Conservation (phyloP, 805 yeast species). For the Barnettozyma californica region DNA sequence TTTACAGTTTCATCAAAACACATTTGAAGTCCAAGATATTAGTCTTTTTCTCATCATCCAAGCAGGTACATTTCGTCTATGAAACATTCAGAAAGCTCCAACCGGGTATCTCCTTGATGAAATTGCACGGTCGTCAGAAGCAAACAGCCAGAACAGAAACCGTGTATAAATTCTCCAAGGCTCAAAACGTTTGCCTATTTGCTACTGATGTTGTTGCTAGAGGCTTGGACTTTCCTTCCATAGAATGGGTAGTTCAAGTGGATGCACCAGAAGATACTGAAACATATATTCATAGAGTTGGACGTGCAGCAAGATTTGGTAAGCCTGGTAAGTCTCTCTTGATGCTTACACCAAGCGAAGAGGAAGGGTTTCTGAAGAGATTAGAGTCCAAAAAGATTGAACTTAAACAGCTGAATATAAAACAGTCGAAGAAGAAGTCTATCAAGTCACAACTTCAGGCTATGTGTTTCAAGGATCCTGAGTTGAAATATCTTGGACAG, state of each 20-base stretch:
- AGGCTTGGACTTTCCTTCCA: conserved; percentile 94
- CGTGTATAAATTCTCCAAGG: conserved; percentile 43
- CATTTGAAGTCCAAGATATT: conserved; percentile 81
- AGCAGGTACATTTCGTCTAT: conserved; percentile 39
- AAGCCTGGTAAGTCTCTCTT: conserved; percentile 78
- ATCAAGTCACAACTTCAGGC: conserved; percentile 84
- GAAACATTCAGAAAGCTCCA: conserved; percentile 25
- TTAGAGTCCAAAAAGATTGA: conserved; percentile 61
- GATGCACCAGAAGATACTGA: conserved; percentile 96
- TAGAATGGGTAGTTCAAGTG: conserved; percentile 84
- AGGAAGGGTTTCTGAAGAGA: conserved; percentile 64
- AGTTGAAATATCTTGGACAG: conserved; percentile 88
- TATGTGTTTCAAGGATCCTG: conserved; percentile 85
- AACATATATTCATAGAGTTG: conserved; percentile 89
- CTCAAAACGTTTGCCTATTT: conserved; percentile 64
- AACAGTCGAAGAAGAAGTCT: conserved; percentile 62
- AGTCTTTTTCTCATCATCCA: conserved; percentile 68
- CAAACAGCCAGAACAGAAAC: conserved; percentile 78
- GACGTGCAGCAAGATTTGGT: conserved; percentile 94
- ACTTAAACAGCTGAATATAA: conserved; percentile 66
- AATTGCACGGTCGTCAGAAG: conserved; percentile 81
- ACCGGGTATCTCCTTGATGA: conserved; percentile 49
- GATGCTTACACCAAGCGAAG: conserved; percentile 81
- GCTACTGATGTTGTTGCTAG: conserved; percentile 98
- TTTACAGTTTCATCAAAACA: conserved; percentile 67